These are phyloP conservation scores for Lophium mytilinum DNA, from an alignment of 495 filamentous ascomycete genomes.

Conservation along the genomic window DNA sequence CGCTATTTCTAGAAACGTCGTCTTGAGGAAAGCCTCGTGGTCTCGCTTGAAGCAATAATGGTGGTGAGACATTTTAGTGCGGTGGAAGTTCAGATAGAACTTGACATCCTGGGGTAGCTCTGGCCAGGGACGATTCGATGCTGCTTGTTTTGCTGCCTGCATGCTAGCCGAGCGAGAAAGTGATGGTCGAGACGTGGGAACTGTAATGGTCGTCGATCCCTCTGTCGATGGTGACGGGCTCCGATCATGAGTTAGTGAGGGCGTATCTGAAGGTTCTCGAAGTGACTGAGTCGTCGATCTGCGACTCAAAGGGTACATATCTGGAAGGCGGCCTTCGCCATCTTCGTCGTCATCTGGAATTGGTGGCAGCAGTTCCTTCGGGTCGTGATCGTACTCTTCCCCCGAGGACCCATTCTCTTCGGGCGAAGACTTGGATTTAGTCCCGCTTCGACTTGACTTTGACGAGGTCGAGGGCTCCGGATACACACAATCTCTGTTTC, in stretches of 20 bases:
- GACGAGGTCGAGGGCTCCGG: slow-evolving; percentile 53
- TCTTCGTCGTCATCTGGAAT: slow-evolving; percentile 63
- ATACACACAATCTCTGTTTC: slow-evolving; percentile 74
- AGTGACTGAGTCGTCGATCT: slow-evolving; percentile 24
- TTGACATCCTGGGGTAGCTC: slow-evolving; percentile 47
- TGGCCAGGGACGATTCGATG: slow-evolving; percentile 1
- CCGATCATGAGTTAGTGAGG: slow-evolving; percentile 24
- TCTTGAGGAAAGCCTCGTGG: slow-evolving; percentile 60
- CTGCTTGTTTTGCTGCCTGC: slow-evolving; percentile 3
- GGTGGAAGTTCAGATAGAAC: slow-evolving; percentile 72
- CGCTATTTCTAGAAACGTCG: slow-evolving; percentile 60
- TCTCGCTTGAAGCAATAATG: slow-evolving; percentile 74
- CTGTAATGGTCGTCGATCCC: slow-evolving; percentile 14
- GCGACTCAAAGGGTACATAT: slow-evolving; percentile 20
- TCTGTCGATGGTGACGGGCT: slow-evolving; percentile 32
- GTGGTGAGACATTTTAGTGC: slow-evolving; percentile 62
- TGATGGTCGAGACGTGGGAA: neutral
- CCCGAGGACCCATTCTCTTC: slow-evolving; percentile 42
- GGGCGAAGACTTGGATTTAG: slow-evolving; percentile 37
- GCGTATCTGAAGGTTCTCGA: slow-evolving; percentile 27
- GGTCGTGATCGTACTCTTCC: slow-evolving; percentile 46
- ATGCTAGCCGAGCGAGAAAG: slow-evolving; percentile 14
- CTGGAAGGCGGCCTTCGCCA: slow-evolving; percentile 33
- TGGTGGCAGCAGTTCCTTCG: slow-evolving; percentile 46
- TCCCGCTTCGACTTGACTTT: slow-evolving; percentile 33